phyloP scores from a whole-genome alignment of 352 stramenopile genomes.

The Halophytophthora batemanensis region DNA sequence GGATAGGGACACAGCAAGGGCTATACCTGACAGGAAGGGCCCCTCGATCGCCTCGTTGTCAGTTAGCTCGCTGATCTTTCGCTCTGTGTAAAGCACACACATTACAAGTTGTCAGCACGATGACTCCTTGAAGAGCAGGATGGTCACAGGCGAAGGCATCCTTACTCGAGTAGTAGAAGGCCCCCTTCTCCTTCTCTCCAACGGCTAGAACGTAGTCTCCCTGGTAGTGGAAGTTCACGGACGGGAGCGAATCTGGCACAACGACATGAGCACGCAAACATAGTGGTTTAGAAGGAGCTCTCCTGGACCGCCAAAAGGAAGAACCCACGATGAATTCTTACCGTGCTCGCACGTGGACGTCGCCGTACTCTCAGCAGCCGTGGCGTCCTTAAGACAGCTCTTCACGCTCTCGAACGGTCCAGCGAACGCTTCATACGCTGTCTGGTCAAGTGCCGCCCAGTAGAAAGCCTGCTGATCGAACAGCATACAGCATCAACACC shows the following conservation, averaged over 20 bases:
- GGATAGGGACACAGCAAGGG: background rate
- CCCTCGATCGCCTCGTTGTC: conserved; percentile 69
- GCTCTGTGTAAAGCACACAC: conserved; percentile 26
- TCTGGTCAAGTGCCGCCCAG: conserved; percentile 50
- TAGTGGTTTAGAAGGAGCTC: no score
- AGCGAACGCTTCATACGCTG: conserved; percentile 39
- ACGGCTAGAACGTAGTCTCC: conserved; percentile 41
- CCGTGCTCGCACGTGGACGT: conserved; percentile 26
- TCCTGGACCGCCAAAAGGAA: background rate
- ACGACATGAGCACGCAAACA: no score
- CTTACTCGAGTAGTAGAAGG: conserved; percentile 65
- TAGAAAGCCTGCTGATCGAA: conserved; percentile 31
- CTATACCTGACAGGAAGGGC: conserved; percentile 42
- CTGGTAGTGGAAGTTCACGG: conserved; percentile 36
- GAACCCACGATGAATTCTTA: conserved; percentile 4
- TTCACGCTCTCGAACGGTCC: conserved; percentile 49
- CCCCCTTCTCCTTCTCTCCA: conserved; percentile 35
- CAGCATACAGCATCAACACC: background rate
- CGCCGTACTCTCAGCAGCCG: conserved; percentile 17
- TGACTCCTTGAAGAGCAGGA: background rate
- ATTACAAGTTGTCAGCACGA: background rate
- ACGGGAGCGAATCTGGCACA: conserved; percentile 21
- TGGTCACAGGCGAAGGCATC: background rate
- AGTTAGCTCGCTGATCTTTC: conserved; percentile 42
- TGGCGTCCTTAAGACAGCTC: conserved; percentile 40